These are phyloP conservation scores for Diaporthe citriasiana DNA, from an alignment of 2,329 filamentous ascomycete species.

Conservation along the genomic window DNA sequence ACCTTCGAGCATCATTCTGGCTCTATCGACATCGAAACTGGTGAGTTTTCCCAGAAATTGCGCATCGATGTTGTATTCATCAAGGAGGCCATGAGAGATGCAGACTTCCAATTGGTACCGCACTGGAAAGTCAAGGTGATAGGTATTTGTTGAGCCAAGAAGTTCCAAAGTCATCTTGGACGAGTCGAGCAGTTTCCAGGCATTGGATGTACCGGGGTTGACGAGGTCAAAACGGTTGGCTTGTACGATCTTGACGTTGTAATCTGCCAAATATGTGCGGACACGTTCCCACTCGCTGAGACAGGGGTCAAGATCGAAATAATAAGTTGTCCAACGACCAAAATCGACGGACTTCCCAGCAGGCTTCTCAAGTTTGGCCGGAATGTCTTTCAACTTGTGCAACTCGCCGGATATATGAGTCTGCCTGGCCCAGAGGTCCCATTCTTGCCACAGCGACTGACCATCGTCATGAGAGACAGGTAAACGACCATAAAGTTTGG, in stretches of 20 bases:
- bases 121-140: conserved; percentile 75
- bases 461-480: conserved; percentile 52
- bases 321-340: conserved; percentile 70
- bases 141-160: conserved; percentile 53
- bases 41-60: conserved; percentile 78
- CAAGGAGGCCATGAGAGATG: conserved; percentile 82
- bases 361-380: conserved; percentile 57
- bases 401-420: conserved; percentile 59
- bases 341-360: conserved; percentile 61
- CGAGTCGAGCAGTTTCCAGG: conserved; percentile 39
- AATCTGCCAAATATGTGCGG: conserved; percentile 73
- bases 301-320: conserved; percentile 57
- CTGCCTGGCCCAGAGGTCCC: conserved; percentile 64
- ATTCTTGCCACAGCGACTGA: conserved; percentile 55
- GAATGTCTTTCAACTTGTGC: conserved; percentile 49
- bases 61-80: conserved; percentile 78
- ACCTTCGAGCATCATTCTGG: conserved; percentile 79
- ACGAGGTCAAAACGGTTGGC: conserved; percentile 31
- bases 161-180: conserved; percentile 45
- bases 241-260: conserved; percentile 71
- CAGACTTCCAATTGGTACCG: conserved; percentile 95
- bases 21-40: conserved; percentile 59
- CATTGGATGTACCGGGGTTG: conserved; percentile 25
- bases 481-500: conserved; percentile 59
- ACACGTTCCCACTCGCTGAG: conserved; percentile 58